Evolutionary conservation across 2,329 filamentous ascomycete species (phyloP), one percentile per base, ranked within the genome.

Genomic region (Sordariomycetes sp.): DNA sequence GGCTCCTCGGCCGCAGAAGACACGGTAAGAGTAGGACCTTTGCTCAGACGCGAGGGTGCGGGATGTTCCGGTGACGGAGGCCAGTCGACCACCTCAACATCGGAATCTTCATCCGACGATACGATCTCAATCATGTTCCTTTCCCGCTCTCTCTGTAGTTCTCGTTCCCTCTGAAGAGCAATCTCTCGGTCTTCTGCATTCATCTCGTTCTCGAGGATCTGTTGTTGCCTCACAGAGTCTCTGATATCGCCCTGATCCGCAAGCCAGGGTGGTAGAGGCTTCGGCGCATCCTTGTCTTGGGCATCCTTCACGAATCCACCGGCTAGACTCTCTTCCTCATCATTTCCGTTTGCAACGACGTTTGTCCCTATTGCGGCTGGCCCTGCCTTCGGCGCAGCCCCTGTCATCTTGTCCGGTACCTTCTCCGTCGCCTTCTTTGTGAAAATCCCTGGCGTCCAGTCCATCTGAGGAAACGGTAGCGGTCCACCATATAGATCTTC

Each of bases 381-480:
- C n/a, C 6, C 39, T 17, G 39, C n/a, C 15, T 45, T 45, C 17
- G 39, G 39, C 7, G 13, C 39, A 45, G n/a, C n/a, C 10, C 22
- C 22, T 13, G 45, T 50, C 10, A 20, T 20, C 10, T 20, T 50
- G 45, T 50, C 45, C 10, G 45, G n/a, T 10, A 12, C 6, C 45
- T 24, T 64, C 10, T 67, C 62, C 0, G 59, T 57, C 7, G 62
- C 60, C 57, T 73, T 75, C 61, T 74, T 76, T 5, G 70, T 70
- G 59, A 83, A 84, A 1, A 84, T 73, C 1, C 76, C 79, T 2
- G 81, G 85, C 55, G 81, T 84, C 76, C 80, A 84, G 52, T 87
- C 83, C 1, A 96, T 76, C 65, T 90, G 92, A 63, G 96, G 90
- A 65, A 99, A 99, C 0, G 94, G 94, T 5, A 99, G 70, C 0